These are phyloP conservation scores for Phytophthora pinifolia DNA, from an alignment of 352 stramenopile species.

Conservation along the genomic window DNA sequence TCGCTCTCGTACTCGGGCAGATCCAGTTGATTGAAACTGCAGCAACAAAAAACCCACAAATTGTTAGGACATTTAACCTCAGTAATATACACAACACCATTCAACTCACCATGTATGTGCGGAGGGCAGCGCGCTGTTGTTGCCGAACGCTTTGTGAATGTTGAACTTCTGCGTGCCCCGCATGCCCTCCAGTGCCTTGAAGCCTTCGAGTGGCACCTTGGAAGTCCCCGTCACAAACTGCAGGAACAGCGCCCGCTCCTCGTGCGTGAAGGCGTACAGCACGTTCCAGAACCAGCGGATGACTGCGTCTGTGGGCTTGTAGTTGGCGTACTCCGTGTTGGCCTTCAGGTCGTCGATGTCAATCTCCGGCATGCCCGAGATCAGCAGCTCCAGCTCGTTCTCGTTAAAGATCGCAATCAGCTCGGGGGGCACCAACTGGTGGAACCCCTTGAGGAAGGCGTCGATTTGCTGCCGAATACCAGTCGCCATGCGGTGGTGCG, in stretches of 20 bases:
- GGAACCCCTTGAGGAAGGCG: conserved; percentile 90
- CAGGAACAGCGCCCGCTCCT: conserved; percentile 91
- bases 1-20: conserved; percentile 98
- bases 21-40: conserved; percentile 99
- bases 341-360: conserved; percentile 94
- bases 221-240: conserved; percentile 94
- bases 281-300: conserved; percentile 96
- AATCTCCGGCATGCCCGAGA: conserved; percentile 93
- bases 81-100: conserved; percentile 10
- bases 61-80: conserved; percentile 8
- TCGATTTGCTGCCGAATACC: conserved; percentile 96
- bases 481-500: conserved; percentile 99
- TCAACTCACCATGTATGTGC: conserved; percentile 96
- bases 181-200: conserved; percentile 98
- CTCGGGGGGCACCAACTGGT: conserved; percentile 89
- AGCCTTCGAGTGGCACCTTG: conserved; percentile 97
- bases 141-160: conserved; percentile 97
- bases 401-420: conserved; percentile 95
- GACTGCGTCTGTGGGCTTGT: conserved; percentile 86
- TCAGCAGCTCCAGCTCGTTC: conserved; percentile 93
- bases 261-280: conserved; percentile 88
- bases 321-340: conserved; percentile 94
- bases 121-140: conserved; percentile 81
- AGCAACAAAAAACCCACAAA: conserved; percentile 25
- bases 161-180: conserved; percentile 99